Base-by-base conservation (phyloP, 495 filamentous ascomycete genomes). In the Aspergillus sclerotiicarbonarius region DNA sequence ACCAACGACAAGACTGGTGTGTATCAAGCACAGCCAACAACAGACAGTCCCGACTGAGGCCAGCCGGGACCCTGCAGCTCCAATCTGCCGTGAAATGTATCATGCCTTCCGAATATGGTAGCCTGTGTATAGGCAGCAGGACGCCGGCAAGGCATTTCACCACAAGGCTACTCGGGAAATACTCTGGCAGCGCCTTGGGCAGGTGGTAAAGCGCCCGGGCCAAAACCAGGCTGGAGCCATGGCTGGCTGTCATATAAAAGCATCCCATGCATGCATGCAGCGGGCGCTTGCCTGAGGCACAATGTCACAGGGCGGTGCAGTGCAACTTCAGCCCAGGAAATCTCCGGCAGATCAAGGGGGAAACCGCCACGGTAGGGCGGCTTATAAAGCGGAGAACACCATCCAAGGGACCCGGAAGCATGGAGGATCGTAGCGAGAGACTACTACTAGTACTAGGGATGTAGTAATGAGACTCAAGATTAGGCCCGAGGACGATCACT, bases 61-160 rank as follows among this genome's bases (percentile, higher is more conserved):
- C 25, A 25, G 25, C 5, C 25, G 2, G 25, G 25, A 25, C 25
- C 25, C 2, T 5, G 5, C 5, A 5, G 25, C 5, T 25, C 25
- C 25, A 25, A 3, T 41, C 9, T 41, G 8, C 13, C 15, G 37
- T 37, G 37, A n/a, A 41, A 6, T n/a, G 4, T n/a, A n/a, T n/a
- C 37, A 41, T 41, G 37, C 13, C 37, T 41, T 15, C 13, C 33
- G 13, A 41, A 12, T 13, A 2, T 12, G n/a, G 12, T 12, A 41
- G 12, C 37, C 5, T n/a, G n/a, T 35, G 3, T 9, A 35, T 35
- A 13, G 33, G 13, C 13, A 41, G n/a, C 12, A 41, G 13, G 37
- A 9, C 56, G 41, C 61, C 56, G 57, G 30, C 29, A 39, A 60
- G 61, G 61, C 56, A 56, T 32, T 60, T 48, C 51, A 57, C 59